Percentiles rank a stretch among this genome's conserved stretches.
Evolutionary conservation across 352 stramenopile genomes (phyloP).

Genomic region (Phytophthora capsici): DNA sequence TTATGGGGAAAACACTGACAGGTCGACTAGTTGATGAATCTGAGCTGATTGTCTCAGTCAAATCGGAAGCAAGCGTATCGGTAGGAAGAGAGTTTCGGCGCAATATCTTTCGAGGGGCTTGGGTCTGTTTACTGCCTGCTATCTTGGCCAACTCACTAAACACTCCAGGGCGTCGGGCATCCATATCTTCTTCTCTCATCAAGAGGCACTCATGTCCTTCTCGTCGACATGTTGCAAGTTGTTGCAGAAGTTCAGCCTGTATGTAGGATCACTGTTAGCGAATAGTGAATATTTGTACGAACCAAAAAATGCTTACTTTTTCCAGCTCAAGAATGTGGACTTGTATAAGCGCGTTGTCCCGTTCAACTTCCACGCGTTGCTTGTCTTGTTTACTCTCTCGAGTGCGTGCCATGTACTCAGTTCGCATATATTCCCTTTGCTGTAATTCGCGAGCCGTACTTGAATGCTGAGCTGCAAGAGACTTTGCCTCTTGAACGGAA

Average conservation of each 20-base stretch:
- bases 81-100: constrained; percentile 29
- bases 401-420: constrained; percentile 62
- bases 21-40: neutral
- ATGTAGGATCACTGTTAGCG: neutral
- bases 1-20: constrained; percentile 13
- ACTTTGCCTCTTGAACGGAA: constrained; percentile 56
- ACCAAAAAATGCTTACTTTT: constrained; percentile 34
- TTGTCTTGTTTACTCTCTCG: constrained; percentile 58
- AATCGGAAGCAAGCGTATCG: constrained; percentile 1
- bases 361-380: constrained; percentile 57
- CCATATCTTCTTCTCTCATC: constrained; percentile 81
- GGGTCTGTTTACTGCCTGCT: neutral
- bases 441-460: constrained; percentile 53
- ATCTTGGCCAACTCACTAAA: constrained; percentile 46
- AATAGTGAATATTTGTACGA: neutral
- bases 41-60: neutral
- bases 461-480: constrained; percentile 54
- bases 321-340: constrained; percentile 50
- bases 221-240: constrained; percentile 47
- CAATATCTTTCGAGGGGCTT: neutral
- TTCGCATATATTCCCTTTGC: constrained; percentile 59
- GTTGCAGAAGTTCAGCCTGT: constrained; percentile 38
- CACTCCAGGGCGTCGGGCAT: constrained; percentile 52
- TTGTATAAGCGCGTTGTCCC: constrained; percentile 56
- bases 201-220: constrained; percentile 54